phyloP scores from a whole-genome alignment of 2,329 filamentous ascomycete species.

The Nemania sp. region DNA sequence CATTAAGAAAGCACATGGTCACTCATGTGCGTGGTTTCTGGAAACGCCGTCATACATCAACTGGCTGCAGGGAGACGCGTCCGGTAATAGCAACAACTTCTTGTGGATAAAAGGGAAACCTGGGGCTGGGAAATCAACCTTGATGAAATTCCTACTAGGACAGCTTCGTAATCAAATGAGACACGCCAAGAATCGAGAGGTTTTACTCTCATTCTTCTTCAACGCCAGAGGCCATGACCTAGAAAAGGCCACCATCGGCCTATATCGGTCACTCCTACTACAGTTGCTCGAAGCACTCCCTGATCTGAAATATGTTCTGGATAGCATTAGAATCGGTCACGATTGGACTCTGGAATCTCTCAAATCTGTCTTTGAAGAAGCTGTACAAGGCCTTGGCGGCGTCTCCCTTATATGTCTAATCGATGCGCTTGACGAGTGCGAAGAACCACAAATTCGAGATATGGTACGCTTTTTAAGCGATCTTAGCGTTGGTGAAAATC shows the following conservation, averaged over 20 bases:
- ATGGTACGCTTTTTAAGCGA: constrained; percentile 60
- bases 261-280: constrained; percentile 63
- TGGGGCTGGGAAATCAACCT: constrained; percentile 57
- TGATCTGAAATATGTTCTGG: constrained; percentile 49
- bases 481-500: constrained; percentile 43
- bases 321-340: constrained; percentile 4
- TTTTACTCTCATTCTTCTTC: constrained; percentile 59
- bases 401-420: constrained; percentile 39
- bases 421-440: constrained; percentile 62
- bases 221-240: constrained; percentile 58
- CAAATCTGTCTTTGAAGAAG: constrained; percentile 12
- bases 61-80: constrained; percentile 49
- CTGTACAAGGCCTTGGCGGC: constrained; percentile 34
- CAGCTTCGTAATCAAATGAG: constrained; percentile 35
- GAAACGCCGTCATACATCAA: constrained; percentile 46
- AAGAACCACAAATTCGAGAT: constrained; percentile 55
- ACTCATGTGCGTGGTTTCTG: constrained; percentile 47
- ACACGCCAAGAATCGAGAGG: constrained; percentile 21
- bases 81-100: constrained; percentile 50
- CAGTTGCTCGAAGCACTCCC: constrained; percentile 57
- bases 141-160: constrained; percentile 55
- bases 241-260: constrained; percentile 59
- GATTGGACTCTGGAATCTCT: constrained; percentile 18
- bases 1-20: constrained; percentile 40
- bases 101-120: constrained; percentile 61